These are phyloP conservation scores for Cnidoscolus chayamansa DNA, from an alignment of 441 rosid genomes.

Conservation along the genomic window DNA sequence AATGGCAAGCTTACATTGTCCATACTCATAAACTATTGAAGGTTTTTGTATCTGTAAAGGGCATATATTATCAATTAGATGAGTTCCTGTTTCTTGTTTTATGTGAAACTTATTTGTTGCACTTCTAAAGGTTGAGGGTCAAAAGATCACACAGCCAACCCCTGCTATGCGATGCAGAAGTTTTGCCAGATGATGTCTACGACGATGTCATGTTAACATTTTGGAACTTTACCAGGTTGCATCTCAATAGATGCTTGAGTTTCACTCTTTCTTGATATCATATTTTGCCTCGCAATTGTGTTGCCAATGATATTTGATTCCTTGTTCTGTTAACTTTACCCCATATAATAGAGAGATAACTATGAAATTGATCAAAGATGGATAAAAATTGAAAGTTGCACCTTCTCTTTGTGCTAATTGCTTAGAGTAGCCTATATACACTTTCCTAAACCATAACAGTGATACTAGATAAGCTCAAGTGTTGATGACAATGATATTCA, in stretches of 20 bases:
- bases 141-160: slow-evolving; percentile 87
- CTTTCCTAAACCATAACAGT: neutral
- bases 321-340: neutral
- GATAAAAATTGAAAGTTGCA: neutral
- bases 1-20: slow-evolving; percentile 89
- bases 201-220: slow-evolving; percentile 70
- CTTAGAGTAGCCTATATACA: neutral
- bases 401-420: neutral
- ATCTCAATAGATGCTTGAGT: neutral
- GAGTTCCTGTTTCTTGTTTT: slow-evolving; percentile 1
- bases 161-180: slow-evolving; percentile 84
- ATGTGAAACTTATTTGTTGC: slow-evolving; percentile 1
- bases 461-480: neutral
- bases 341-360: neutral
- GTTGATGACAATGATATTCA: neutral
- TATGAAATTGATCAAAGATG: too few species aligned
- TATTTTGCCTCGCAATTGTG: neutral
- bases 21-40: slow-evolving; percentile 75
- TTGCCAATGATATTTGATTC: slow-evolving; percentile 3
- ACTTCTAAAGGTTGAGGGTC: slow-evolving; percentile 63
- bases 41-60: slow-evolving; percentile 87
- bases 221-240: slow-evolving; percentile 89
- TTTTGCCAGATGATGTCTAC: slow-evolving; percentile 84
- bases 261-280: neutral
- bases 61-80: slow-evolving; percentile 84